Evolutionary conservation across 176 grass and related monocot species (phyloP), one percentile per base, ranked within the genome.

Genomic region (Oryza nivara): DNA sequence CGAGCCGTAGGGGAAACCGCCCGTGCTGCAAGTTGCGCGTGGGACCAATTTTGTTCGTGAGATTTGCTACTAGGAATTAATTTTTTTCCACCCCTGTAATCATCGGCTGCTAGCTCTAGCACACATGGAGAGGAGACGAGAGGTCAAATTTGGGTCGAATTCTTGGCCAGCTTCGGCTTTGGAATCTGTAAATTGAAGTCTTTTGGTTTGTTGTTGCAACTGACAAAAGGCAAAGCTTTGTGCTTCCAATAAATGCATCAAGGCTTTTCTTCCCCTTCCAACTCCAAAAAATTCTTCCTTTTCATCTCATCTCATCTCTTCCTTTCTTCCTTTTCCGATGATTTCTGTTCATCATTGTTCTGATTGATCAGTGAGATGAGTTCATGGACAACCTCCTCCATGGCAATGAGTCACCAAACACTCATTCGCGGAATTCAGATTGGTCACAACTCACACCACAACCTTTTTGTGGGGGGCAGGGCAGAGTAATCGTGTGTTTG

Each of bases 21-120:
- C 49, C 49, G 49, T 52, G 15, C 51, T 49, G 11, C 11, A 14
- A 49, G 2, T 5, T 60, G 56, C 56, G 12, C 20, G 38, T 5
- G 35, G 69, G 72, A 25, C 41, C 88, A 86, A 67, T 86, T 89
- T 89, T 89, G 88, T 11, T 68, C 23, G 4, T 17, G 41, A 49
- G 60, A 7, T 48, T 61, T 9, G 17, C 17, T 58, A 19, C 19
- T 22, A 83, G 12, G 26, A 49, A 36, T 35, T 30, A 30, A 32
- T 32, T 32, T 52, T 54, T 79, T 16, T 0, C 26, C 56, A 30
- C 30, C 54, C 19, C 35, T 46, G 32, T 20, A 4, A 12, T 58
- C 80, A 71, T 70, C n/a, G 9, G 17, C 12, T 35, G 17, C 58
- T 20, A 60, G 15, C 58, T 22, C 20, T 23, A 63, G 20, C 58